phyloP scores from a whole-genome alignment of 352 stramenopile genomes.

The Pythium phragmiticola region DNA sequence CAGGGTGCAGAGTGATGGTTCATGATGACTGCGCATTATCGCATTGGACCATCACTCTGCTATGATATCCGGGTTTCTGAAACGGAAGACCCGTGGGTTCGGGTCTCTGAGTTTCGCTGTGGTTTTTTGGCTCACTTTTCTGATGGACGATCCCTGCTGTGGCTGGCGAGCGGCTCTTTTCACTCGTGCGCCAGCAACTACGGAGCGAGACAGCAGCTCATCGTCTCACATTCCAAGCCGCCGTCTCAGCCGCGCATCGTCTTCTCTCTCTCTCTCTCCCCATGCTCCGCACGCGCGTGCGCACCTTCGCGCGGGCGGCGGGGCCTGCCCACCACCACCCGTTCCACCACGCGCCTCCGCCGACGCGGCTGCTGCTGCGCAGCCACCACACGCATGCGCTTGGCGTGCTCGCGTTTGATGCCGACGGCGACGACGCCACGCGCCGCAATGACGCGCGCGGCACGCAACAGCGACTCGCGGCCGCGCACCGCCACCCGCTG shows the following conservation, averaged over 20 bases:
- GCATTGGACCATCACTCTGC: too few relatives aligned
- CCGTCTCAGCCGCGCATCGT: not conserved
- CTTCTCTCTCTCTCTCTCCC: not conserved
- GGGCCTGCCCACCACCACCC: conserved; percentile 2
- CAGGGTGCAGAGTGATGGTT: conserved; percentile 1
- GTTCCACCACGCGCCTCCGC: not conserved
- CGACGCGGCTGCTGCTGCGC: conserved; percentile 13
- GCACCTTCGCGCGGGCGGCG: conserved; percentile 20
- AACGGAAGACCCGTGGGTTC: conserved; percentile 12
- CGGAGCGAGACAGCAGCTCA: conserved; percentile 5
- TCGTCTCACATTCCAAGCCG: conserved; percentile 18
- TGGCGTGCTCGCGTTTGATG: conserved; percentile 4
- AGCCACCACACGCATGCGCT: conserved; percentile 14
- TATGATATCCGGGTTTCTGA: not conserved
- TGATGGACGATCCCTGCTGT: conserved; percentile 23
- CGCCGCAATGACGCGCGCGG: conserved; percentile 20
- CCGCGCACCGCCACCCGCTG: conserved; percentile 12
- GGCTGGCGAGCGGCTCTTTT: not conserved
- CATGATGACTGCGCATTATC: too few relatives aligned
- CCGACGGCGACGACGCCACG: conserved; percentile 13
- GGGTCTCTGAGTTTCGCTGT: conserved; percentile 1
- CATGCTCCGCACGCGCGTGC: conserved; percentile 32
- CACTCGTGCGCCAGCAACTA: conserved; percentile 2
- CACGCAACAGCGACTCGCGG: conserved; percentile 17
- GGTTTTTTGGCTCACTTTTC: conserved; percentile 3